These are phyloP conservation scores for Zymoseptoria crescenta DNA, from an alignment of 2,329 filamentous ascomycete species.

Conservation along the genomic window DNA sequence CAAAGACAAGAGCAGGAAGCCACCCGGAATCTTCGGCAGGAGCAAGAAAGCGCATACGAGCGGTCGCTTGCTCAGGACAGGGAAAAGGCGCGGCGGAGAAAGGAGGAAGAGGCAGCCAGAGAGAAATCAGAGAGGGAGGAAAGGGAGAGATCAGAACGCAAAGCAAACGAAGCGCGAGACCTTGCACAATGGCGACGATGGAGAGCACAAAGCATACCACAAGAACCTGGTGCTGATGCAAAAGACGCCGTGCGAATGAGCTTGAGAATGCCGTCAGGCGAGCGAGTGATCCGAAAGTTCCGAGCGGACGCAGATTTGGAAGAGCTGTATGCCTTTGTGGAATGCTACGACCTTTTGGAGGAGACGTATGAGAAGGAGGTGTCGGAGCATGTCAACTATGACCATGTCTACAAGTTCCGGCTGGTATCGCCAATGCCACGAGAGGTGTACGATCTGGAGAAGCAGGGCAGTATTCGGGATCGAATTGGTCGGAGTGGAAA, in stretches of 20 bases:
- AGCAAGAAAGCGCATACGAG: constrained; percentile 93
- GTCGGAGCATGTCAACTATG: constrained; percentile 57
- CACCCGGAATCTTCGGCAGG: constrained; percentile 68
- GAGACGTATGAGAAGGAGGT: constrained; percentile 31
- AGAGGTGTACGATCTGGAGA: constrained; percentile 65
- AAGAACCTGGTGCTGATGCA: constrained; percentile 58
- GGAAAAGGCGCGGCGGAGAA: constrained; percentile 68
- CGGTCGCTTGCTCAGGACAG: constrained; percentile 80
- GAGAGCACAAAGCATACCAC: constrained; percentile 59
- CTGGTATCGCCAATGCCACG: constrained; percentile 81
- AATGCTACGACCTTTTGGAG: constrained; percentile 67
- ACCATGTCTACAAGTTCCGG: constrained; percentile 76
- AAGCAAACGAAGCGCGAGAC: constrained; percentile 49
- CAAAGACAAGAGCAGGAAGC: constrained; percentile 73
- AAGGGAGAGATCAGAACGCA: constrained; percentile 55
- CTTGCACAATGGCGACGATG: constrained; percentile 69
- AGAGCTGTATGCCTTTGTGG: constrained; percentile 91
- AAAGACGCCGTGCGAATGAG: constrained; percentile 67
- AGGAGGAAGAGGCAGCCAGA: constrained; percentile 62
- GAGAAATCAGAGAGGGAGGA: constrained; percentile 59
- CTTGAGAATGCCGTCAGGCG: constrained; percentile 55
- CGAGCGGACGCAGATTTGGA: constrained; percentile 62
- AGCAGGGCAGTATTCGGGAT: constrained; percentile 58
- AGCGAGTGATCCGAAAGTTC: constrained; percentile 73
- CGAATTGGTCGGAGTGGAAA: constrained; percentile 77